Base-by-base conservation (phyloP, 176 grass and related monocot genomes). In the Bolboschoenus planiculmis region DNA sequence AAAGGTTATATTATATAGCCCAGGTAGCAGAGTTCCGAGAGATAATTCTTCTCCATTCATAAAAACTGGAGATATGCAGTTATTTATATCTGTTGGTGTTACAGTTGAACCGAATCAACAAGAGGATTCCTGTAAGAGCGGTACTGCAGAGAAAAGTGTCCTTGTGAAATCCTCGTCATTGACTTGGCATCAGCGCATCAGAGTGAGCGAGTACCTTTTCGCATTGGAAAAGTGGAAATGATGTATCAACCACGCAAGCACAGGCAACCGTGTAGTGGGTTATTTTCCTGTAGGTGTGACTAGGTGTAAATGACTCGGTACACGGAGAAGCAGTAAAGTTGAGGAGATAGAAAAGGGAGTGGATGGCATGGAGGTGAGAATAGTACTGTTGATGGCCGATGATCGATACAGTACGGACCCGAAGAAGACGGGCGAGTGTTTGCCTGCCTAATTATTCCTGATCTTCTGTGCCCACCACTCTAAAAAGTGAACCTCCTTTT, bases 361-460 rank as follows among this genome's bases (percentile, higher is more conserved):
- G 8, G 20, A 37, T 80, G 54, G 6, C 27, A 56, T 37, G 59
- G 78, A 81, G 56, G 34, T 43, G 78, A 81, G 55, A 81, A n/a
- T n/a, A n/a, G 11, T 26, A 63, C 56, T 81, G 36, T 64, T 42
- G 34, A 63, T 39, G 55, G 55, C 13, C 40, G 71, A 76, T 26
- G 71, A 76, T 76, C 71, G 71, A 61, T 59, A 61, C 55, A 15
- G 79, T 81, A 81, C 79, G 79, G 58, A 63, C 79, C 79, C 79
- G 53, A 81, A 62, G 56, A 81, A 64, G 20, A 42, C 79, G 79
- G 79, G 79, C 37, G 10, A 61, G 78, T 81, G 78, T 81, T 81
- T 81, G 23, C 39, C 14, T 18, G 65, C 36, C 18, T 34, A 23
- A 70, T 53, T 3, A 11, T 10, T 76, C 10, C 71, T 18, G 71